Evolutionary conservation across 768 basidiomycete genomes (phyloP).

Genomic region (Tulasnella sp.): DNA sequence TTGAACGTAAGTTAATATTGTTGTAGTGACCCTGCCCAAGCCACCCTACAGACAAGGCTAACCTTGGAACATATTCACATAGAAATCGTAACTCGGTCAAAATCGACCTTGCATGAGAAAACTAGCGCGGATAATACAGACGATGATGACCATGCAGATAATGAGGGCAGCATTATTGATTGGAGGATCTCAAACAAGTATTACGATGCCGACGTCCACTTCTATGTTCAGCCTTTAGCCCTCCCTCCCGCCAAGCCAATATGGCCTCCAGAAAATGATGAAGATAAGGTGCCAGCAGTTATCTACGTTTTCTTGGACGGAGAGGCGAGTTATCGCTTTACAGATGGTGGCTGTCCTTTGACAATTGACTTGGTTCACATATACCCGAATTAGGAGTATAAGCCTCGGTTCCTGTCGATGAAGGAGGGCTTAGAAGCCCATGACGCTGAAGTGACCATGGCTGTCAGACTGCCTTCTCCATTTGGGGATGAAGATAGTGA

Average conservation of each 20-base stretch:
- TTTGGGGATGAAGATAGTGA: conserved; percentile 21
- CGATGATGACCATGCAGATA: conserved; percentile 7
- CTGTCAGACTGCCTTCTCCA: conserved; percentile 38
- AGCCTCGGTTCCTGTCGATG: conserved; percentile 37
- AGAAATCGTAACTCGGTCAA: no score
- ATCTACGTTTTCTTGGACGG: conserved; percentile 58
- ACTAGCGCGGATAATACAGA: no score
- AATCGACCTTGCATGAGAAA: no score
- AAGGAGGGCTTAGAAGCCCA: conserved; percentile 26
- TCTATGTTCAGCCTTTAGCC: conserved; percentile 23
- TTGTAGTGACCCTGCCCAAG: no score
- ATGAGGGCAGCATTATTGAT: conserved; percentile 29
- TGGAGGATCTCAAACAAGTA: conserved; percentile 75
- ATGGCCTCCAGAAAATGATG: conserved; percentile 33
- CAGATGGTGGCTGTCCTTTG: conserved; percentile 10
- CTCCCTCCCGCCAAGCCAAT: conserved; percentile 21
- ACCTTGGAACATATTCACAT: no score
- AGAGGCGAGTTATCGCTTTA: conserved; percentile 36
- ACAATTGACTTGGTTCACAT: conserved; percentile 3
- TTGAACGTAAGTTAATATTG: no score
- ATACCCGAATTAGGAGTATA: conserved; percentile 36
- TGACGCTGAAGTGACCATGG: conserved; percentile 60
- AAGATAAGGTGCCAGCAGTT: conserved; percentile 48
- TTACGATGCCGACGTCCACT: conserved; percentile 65
- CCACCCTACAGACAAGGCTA: no score